Evolutionary conservation across 1,284 basidiomycete genomes (phyloP), one percentile per base, ranked within the genome.

Genomic region (Cutaneotrichosporon cavernicola): DNA sequence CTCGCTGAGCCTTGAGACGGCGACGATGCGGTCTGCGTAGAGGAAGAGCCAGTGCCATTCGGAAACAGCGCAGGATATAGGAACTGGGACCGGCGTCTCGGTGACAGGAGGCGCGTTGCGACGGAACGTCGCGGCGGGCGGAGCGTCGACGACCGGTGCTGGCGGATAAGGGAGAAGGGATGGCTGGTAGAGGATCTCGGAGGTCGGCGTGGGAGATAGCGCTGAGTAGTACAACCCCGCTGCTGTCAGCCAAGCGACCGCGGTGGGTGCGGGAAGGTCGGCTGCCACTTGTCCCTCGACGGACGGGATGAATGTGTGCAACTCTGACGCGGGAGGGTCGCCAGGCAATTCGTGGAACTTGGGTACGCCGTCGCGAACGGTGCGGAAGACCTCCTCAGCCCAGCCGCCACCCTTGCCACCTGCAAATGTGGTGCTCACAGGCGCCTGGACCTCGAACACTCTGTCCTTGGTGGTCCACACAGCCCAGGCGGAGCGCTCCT

Each of bases 1-100:
- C 68, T 95, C 91, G 70, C 94, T 89, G 61, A 98, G 83, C 64
- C 87, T 86, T 59, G 90, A 90, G 46, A 97, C 84, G 5, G 87
- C 92, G 26, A 88, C 83, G 8, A 98, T 85, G 40, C 88, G 84
- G 75, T 96, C 90, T 40, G 83, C 82, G 79, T 94, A 97, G 1
- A 99, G 83, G 14, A 98, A 80, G 26, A 99, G 82, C 76, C 94
- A 92, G 75, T 99, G 96, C 77, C 93, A 97, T 76, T 96, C 90
- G 0, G 94, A 97, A 63, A 97, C 81, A 16, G 88, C 86, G 72
- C 97, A 87, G 4, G 91, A 91, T 10, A 88, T 64, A 1, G 77
- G 77, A 47, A 73, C 67, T 9, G 71, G 74, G 2, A 91, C 90
- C 11, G 84, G 71, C 50, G 84, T 83, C 6, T 78, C 69, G 9